Evolutionary conservation across 805 yeast genomes (phyloP), one percentile per base, ranked within the genome.

Genomic region (Hanseniaspora hatyaiensis): DNA sequence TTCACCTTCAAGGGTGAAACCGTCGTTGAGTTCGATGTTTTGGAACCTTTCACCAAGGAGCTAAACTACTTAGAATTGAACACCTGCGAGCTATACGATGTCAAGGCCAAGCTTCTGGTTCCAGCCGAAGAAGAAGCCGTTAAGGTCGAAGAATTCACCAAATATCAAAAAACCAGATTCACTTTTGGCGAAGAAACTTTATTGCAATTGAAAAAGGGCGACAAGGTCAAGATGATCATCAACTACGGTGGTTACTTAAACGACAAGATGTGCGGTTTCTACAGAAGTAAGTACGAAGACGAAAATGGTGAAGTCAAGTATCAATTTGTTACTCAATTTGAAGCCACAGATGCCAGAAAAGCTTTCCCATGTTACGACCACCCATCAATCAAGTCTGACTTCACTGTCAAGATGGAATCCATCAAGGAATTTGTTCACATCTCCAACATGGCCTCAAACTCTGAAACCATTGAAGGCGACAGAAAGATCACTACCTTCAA

Each of bases 291-390:
- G 34, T 82, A 82, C 62, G 62, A 62, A 53, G 72, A 69, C 49
- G 70, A 70, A 53, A 71, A 80, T 52, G 82, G 85, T 19, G 69
- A 70, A 51, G 77, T 77, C 33, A 79, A 78, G 58, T 79, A 80
- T 61, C 70, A 82, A 72, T 84, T 86, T 37, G 79, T 88, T 39
- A 82, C 94, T 38, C 94, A 83, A 65, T 79, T 83, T 76, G 94
- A 83, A 66, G 79, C 94, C 20, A 80, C 89, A 18, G 92, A 83
- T 59, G 84, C 89, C 55, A 77, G 94, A 57, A 73, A 86, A 57
- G 92, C 92, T 8, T 83, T 83, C 71, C 94, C 94, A 29, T 82
- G 82, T 59, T 81, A 79, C 57, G 94, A 83, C 63, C 92, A 82
- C 61, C 94, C 94, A 19, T 76, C 82, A 49, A 71, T 80, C 51